phyloP scores from a whole-genome alignment of 257 asterid species.

The Cordia subcordata region DNA sequence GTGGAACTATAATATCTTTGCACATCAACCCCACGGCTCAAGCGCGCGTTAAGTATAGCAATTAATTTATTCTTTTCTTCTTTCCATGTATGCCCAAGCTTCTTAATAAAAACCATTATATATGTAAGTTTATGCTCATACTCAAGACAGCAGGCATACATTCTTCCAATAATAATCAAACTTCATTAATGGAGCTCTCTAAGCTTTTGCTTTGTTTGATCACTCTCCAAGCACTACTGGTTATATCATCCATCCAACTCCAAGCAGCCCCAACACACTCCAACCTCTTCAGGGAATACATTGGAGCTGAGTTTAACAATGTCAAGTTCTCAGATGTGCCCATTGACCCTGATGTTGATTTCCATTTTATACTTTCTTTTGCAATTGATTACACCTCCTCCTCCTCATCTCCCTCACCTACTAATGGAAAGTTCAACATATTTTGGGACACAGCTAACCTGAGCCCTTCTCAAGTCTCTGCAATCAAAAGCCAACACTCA shows the following conservation, averaged over 20 bases:
- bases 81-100: too few species aligned
- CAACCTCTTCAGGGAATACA: constrained; percentile 55
- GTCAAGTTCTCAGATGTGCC: constrained; percentile 66
- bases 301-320: too few species aligned
- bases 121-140: too few species aligned
- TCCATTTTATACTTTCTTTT: too few species aligned
- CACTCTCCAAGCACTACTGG: background rate
- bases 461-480: constrained; percentile 43
- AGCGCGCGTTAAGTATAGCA: too few species aligned
- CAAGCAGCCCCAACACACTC: constrained; percentile 20
- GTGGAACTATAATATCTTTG: too few species aligned
- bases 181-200: background rate
- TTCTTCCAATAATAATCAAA: too few species aligned
- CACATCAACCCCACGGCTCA: too few species aligned
- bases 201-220: background rate
- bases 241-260: background rate
- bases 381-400: too few species aligned
- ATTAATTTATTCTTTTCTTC: too few species aligned
- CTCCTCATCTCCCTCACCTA: constrained; percentile 42
- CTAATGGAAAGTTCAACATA: constrained; percentile 49
- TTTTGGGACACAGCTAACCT: constrained; percentile 61
- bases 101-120: too few species aligned
- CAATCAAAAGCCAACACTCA: constrained; percentile 45
- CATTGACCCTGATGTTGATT: constrained; percentile 50
- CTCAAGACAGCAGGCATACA: too few species aligned